Evolutionary conservation across 1,139 yeast species (phyloP).

Genomic region (Scheffersomyces cryptocercus): DNA sequence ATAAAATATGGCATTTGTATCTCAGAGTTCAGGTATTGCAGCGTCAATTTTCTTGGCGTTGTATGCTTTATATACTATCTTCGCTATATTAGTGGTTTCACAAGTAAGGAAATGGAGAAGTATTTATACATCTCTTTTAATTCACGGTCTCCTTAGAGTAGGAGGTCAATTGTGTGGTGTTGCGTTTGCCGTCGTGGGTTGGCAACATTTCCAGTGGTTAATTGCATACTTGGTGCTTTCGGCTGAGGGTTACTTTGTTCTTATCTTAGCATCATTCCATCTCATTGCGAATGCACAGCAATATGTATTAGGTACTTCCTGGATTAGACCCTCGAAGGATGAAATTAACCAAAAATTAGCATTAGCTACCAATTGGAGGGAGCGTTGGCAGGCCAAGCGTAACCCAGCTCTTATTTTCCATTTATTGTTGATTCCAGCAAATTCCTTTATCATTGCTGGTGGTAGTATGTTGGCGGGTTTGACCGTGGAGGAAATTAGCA

Average conservation of each 20-base stretch:
- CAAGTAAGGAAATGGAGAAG: constrained; percentile 21
- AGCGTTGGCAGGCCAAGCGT: constrained; percentile 1
- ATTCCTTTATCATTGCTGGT: constrained; percentile 36
- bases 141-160: constrained; percentile 32
- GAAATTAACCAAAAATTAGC: constrained; percentile 7
- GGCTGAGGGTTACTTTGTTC: constrained; percentile 41
- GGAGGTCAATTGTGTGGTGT: constrained; percentile 39
- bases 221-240: constrained; percentile 38
- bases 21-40: constrained; percentile 31
- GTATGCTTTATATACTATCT: constrained; percentile 21
- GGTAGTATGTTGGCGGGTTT: constrained; percentile 32
- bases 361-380: background rate
- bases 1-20: constrained; percentile 12
- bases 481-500: constrained; percentile 11
- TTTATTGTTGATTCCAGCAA: constrained; percentile 31
- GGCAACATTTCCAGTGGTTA: constrained; percentile 31
- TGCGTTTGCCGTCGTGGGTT: constrained; percentile 32
- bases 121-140: constrained; percentile 21
- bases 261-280: constrained; percentile 30
- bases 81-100: constrained; percentile 16
- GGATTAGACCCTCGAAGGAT: constrained; percentile 15
- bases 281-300: constrained; percentile 28
- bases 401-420: constrained; percentile 19
- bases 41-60: constrained; percentile 31
- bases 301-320: constrained; percentile 15